Evolutionary conservation across 305 asterid genomes (phyloP), one percentile per base, ranked within the genome.

Genomic region (Fraxinus xanthoxyloides): DNA sequence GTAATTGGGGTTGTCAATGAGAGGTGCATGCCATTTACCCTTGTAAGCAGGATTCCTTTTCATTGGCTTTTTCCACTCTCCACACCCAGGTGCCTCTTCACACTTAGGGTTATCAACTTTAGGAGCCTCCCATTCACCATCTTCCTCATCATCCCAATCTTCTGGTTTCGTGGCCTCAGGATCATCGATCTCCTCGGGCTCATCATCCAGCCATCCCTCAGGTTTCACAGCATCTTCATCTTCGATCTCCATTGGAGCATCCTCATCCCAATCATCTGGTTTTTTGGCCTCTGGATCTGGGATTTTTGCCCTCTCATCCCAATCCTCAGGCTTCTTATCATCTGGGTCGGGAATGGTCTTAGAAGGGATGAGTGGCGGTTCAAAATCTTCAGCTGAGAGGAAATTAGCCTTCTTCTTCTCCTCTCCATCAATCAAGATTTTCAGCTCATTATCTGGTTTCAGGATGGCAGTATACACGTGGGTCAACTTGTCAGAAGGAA

Each of bases 121-220:
- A 0, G 99, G 98, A n/a, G 97, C 92, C 87, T 96, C 99, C 99
- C 99, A 96, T 73, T 89, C 95, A 80, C 99, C 99, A 86, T 96
- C 99, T 86, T 94, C 99, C 69, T 97, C 98, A 76, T 97, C 98
- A 79, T 93, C 99, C 99, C 99, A 97, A 74, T 97, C 99, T 84
- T 94, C 98, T 1, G 99, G 98, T 80, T 97, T 97, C 3, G 91
- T 79, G 17, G 98, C 91, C 86, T 93, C 98, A 1, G 98, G 98
- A 81, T 97, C 98, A 86, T 97, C 98, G 31, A 97, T 83, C 79
- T 94, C 99, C 85, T 93, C 99, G 4, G 99, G 99, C 86, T 97
- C 99, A 76, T 94, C 98, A 89, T 94, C 98, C 87, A 97, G 88
- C 99, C 99, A 97, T n/a, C 99, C 98, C 82, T 93, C 97, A 6